Conservation (phyloP, 495 filamentous ascomycete species). For the Penicillium macrosclerotiorum region DNA sequence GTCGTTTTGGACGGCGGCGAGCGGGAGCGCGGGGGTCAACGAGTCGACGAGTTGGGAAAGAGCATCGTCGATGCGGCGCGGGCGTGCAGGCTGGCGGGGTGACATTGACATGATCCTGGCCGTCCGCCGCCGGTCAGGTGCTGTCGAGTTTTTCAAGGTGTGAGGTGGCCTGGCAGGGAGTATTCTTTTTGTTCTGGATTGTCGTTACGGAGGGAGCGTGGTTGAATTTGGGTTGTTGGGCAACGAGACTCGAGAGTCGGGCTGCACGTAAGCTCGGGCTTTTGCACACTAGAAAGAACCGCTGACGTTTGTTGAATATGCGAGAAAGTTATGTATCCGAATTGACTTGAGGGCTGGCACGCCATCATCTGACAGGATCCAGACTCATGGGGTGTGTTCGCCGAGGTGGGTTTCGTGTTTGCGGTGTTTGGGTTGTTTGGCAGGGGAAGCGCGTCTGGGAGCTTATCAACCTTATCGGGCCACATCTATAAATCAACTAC, state of each 20-base stretch:
- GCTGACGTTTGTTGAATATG: not conserved
- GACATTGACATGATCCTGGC: slow-evolving; percentile 33
- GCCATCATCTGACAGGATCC: not conserved
- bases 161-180: too few relatives aligned
- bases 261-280: too few relatives aligned
- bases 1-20: slow-evolving; percentile 32
- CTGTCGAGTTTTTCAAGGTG: slow-evolving; percentile 7
- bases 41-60: slow-evolving; percentile 55
- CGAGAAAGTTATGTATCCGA: not conserved
- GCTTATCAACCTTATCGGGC: slow-evolving; percentile 20
- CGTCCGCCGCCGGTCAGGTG: slow-evolving; percentile 10
- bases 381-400: slow-evolving; percentile 2
- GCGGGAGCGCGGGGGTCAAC: slow-evolving; percentile 40
- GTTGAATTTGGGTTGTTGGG: not conserved
- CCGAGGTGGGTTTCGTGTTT: slow-evolving; percentile 17
- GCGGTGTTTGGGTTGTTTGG: slow-evolving; percentile 21
- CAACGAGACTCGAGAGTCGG: not conserved
- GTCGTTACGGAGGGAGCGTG: not conserved
- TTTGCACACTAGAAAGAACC: not conserved
- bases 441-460: slow-evolving; percentile 9
- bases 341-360: slow-evolving; percentile 4
- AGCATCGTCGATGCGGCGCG: slow-evolving; percentile 54
- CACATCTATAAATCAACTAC: not conserved
- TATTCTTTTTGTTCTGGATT: slow-evolving; percentile 2
- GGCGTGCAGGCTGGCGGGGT: slow-evolving; percentile 33